Evolutionary conservation across 1,284 basidiomycete species (phyloP).

Genomic region (Cutaneotrichosporon arboriforme): DNA sequence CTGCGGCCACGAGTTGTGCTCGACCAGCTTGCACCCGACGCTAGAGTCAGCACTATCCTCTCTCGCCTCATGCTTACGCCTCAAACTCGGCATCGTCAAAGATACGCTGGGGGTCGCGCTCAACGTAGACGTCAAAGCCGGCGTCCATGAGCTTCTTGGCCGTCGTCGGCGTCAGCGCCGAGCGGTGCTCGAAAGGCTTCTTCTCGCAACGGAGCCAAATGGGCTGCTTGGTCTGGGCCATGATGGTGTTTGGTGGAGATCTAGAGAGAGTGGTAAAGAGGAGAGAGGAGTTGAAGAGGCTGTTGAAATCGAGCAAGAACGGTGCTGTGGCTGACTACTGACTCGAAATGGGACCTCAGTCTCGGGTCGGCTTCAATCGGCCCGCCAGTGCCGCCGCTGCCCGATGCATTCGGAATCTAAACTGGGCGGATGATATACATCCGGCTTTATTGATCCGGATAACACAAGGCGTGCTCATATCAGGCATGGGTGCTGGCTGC

Average conservation of each 20-base stretch:
- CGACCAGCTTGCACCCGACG: conserved; percentile 82
- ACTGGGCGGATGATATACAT: neutral
- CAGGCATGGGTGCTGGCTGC: too few species aligned
- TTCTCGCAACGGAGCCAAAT: conserved; percentile 93
- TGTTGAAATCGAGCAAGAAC: too few species aligned
- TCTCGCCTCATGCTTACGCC: conserved; percentile 57
- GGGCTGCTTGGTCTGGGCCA: conserved; percentile 40
- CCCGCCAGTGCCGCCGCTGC: too few species aligned
- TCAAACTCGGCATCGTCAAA: conserved; percentile 93
- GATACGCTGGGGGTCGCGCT: conserved; percentile 89
- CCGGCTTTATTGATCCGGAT: neutral
- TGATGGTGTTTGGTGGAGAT: conserved; percentile 23
- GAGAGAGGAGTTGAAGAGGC: neutral
- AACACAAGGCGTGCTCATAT: neutral
- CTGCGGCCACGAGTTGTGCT: conserved; percentile 82
- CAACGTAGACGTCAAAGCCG: conserved; percentile 87
- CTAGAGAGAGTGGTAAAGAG: neutral
- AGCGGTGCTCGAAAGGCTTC: conserved; percentile 87
- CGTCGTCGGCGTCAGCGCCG: conserved; percentile 89
- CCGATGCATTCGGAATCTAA: neutral
- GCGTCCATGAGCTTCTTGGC: conserved; percentile 84
- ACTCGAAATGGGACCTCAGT: too few species aligned
- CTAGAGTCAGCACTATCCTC: conserved; percentile 47
- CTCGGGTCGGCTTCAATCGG: neutral
- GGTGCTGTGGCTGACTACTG: neutral